A percentile compares a stretch with the other conserved stretches of the same genome.
phyloP scores from a whole-genome alignment of 75 land plant genomes.

The Azolla pinnata region DNA sequence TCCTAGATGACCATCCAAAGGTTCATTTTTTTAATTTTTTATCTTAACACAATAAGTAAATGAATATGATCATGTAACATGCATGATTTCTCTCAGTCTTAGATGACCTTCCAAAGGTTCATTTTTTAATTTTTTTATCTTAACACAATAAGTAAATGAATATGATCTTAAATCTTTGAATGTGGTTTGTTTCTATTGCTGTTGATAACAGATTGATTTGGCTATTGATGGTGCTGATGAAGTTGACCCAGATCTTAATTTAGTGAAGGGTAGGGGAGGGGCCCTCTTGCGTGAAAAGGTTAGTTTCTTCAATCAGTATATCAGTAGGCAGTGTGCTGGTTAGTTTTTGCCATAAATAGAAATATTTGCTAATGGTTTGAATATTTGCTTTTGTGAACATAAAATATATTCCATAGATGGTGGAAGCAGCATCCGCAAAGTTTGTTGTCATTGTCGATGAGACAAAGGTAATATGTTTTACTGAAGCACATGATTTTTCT shows the following conservation, averaged over 20 bases:
- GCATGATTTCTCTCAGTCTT: background rate
- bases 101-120: background rate
- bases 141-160: no score
- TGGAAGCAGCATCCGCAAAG: constrained; percentile 75
- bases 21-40: constrained; percentile 9
- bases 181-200: background rate
- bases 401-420: constrained; percentile 41
- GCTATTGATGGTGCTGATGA: constrained; percentile 96
- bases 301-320: no score
- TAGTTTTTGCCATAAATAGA: no score
- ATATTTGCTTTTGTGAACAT: constrained; percentile 3
- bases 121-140: background rate
- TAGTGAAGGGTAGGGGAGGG: constrained; percentile 87
- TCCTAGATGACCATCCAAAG: constrained; percentile 65
- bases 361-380: background rate
- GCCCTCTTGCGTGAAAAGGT: constrained; percentile 80
- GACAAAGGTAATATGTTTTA: constrained; percentile 35
- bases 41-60: background rate
- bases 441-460: constrained; percentile 87
- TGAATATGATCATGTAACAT: background rate
- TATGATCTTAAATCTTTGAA: no score
- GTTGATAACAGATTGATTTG: constrained; percentile 40
- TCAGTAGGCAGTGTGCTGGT: no score
- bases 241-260: constrained; percentile 72
- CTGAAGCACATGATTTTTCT: no score